Evolutionary conservation across 1,284 basidiomycete genomes (phyloP), one percentile per base, ranked within the genome.

Genomic region (Puccinia novopanici): DNA sequence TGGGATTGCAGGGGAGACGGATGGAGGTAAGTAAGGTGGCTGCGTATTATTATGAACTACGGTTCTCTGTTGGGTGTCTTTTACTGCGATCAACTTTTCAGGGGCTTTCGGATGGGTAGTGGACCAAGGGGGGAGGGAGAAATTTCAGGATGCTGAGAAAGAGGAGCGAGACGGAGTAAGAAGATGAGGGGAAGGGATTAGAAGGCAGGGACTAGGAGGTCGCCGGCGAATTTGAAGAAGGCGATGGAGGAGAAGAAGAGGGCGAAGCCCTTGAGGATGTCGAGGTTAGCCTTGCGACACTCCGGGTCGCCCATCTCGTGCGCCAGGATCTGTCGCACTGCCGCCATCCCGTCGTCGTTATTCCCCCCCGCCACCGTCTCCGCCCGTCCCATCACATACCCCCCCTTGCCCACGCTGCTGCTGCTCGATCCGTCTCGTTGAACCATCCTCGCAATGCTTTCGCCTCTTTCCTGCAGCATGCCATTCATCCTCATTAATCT

Each of bases 181-280:
- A 45, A n/a, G n/a, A n/a, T n/a, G 45, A 45, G 45, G 2, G 27
- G 55, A 57, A 24, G 13, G 24, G 19, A 54, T 76, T 24, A 76
- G 52, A 76, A 76, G 13, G 30, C 45, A 48, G 75, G 75, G n/a
- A 78, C 75, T 2, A 78, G 45, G 13, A 78, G 75, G 50, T 78
- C 75, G 27, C 75, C 63, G 10, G 75, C 75, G 40, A 68, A 22
- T 37, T 52, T 68, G 19, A 78, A 78, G 65, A 78, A 78, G 55
- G 65, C 37, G 40, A 78, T 78, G 10, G 61, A 63, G n/a, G 48
- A 27, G 48, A 65, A 48, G 50, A 78, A 78, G 37, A 67, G 50
- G 19, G 48, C 65, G 37, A 78, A 78, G 27, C 75, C 75, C 52
- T 42, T 27, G 27, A 78, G 67, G 52, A 78, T 52, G 19, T 37